Evolutionary conservation across 805 yeast species (phyloP).

Genomic region (Brettanomyces custersianus): DNA sequence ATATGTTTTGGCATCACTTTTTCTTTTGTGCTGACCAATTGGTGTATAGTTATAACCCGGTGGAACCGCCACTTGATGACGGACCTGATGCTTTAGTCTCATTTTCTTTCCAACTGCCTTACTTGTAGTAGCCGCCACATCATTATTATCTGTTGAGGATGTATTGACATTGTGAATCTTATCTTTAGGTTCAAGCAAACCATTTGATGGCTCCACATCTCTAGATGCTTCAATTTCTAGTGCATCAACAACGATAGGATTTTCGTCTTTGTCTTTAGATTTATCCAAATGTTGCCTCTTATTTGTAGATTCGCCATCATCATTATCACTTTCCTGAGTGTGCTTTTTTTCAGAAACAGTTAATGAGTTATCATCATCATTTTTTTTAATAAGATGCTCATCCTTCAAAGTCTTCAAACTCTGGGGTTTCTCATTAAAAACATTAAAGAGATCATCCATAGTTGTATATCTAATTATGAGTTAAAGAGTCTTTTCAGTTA

Average conservation of each 20-base stretch:
- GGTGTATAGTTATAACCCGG: slow-evolving; percentile 85
- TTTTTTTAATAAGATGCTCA: slow-evolving; percentile 5
- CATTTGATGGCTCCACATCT: slow-evolving; percentile 78
- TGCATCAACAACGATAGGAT: slow-evolving; percentile 77
- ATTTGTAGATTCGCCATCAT: slow-evolving; percentile 18
- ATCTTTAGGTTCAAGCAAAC: slow-evolving; percentile 36
- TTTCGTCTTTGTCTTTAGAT: slow-evolving; percentile 27
- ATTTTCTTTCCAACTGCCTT: slow-evolving; percentile 28
- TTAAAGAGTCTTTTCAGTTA: neutral
- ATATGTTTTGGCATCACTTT: slow-evolving; percentile 74
- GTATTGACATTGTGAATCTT: slow-evolving; percentile 22
- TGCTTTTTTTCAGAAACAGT: slow-evolving; percentile 2
- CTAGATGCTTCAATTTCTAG: slow-evolving; percentile 84
- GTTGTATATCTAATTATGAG: neutral
- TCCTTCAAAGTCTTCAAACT: slow-evolving; percentile 17
- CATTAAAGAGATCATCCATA: slow-evolving; percentile 52
- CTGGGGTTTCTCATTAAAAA: slow-evolving; percentile 46
- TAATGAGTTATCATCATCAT: slow-evolving; percentile 3
- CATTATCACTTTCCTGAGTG: slow-evolving; percentile 13
- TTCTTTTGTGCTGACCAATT: slow-evolving; percentile 76
- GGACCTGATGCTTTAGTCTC: slow-evolving; percentile 81
- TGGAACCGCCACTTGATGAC: slow-evolving; percentile 96
- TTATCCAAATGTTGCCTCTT: slow-evolving; percentile 22
- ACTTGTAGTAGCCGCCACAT: neutral
- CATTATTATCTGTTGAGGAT: slow-evolving; percentile 22